Evolutionary conservation across 2,329 filamentous ascomycete species (phyloP), one percentile per base, ranked within the genome.

Genomic region (Iodosphaeria phyllophila): DNA sequence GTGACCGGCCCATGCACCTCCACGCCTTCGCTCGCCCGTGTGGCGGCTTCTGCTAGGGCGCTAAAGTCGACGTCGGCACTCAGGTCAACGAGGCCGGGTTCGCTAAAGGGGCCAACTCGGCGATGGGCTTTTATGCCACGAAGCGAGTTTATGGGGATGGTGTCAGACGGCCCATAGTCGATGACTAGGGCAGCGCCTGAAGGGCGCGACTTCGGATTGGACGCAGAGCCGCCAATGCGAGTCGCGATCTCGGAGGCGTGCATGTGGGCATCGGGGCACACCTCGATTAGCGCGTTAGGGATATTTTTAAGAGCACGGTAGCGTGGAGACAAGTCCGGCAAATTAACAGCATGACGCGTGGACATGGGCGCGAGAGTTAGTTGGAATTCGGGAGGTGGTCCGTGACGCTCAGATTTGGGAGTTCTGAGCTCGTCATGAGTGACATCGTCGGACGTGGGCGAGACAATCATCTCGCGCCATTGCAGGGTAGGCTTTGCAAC

Each of bases 1-100:
- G 83, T 70, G 2, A 92, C 73, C 0, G 89, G 89, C 0, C 89
- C 89, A 41, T 95, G 84, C 5, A 92, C 79, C 48, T 98, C 89
- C 4, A 95, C 71, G 2, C 73, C 75, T 2, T 73, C 64, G 35
- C 74, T 84, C 0, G 78, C 77, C 19, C 64, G 55, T 22, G 79
- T 61, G 0, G 84, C 84, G 2, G 76, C 62, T 44, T 95, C 84
- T 0, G 83, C 84, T 2, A 98, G 54, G 8, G 75, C 82, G 1
- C 68, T 65, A 43, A 98, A 98, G 48, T 98, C 89, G 1, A 98
- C 89, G 43, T 98, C 86, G 1, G 79, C 86, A 35, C 74, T 83
- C 13, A 98, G 58, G 44, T 98, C 89, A 3, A 91, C 83, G 14
- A 74, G 64, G 0, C 89, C 89, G 0, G 89, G 78, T 5, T 68